Evolutionary conservation across 75 land plant species (phyloP), one percentile per base, ranked within the genome.

Genomic region (Ceratopteris richardii): DNA sequence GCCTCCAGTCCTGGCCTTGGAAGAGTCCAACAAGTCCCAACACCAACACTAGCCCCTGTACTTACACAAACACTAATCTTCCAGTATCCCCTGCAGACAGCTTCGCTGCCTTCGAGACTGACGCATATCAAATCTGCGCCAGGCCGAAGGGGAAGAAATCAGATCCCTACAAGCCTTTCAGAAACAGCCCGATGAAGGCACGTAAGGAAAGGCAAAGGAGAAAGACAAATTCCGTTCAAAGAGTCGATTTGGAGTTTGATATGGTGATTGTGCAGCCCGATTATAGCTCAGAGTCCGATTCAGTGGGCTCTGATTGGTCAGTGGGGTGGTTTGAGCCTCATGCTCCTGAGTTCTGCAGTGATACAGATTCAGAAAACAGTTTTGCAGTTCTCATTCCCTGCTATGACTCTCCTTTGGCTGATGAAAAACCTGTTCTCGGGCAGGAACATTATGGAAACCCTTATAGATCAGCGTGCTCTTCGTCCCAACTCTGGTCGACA

Each of bases 291-390:
- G 80, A 73, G 1, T 81, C 93, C 39, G 94, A 82, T 33, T 82
- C 97, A 1, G 97, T 85, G 61, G 97, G 69, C 51, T 83, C 94
- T 0, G 94, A 92, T 37, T 92, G 86, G 88, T 88, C 97, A 0
- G 76, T 88, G 29, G 94, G 94, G 19, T 88, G 94, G 97, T 56
- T 80, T 46, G 94, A 88, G 57, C 86, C 97, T 1, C 97, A 80
- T 59, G 75, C 80, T 26, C 28, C 81, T 46, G 93, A 74, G 33
- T 87, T 87, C 60, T 62, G 29, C 65, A 58, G 75, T 23, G 91
- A 83, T 31, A 70, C 64, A 50, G 96, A 86, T 44, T 48, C 64
- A 6, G 96, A 91, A 59, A 54, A 63, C 39, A 81, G 85, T 58
- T 88, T 91, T 61, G 87, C 88, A 0, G 96, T 90, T 31, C 66